Base-by-base conservation (phyloP, 2,329 filamentous ascomycete species). In the Xylariaceae sp. region DNA sequence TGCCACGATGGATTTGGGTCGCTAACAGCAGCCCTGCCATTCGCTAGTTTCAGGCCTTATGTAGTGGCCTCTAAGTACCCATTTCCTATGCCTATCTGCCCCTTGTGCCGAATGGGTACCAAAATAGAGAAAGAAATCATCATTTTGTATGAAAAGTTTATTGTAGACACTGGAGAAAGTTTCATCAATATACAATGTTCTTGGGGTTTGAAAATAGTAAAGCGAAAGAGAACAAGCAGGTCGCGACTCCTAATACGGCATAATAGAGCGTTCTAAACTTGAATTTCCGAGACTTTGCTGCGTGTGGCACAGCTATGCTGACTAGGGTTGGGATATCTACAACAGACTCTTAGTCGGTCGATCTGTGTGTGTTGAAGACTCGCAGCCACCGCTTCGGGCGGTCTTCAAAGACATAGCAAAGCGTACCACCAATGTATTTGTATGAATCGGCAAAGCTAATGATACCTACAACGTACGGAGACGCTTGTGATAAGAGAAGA, bases 61-160 rank as follows among this genome's bases (percentile, higher is more conserved):
- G n/a, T n/a, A n/a, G n/a, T n/a, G n/a, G n/a, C n/a, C 82, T 26
- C 78, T 74, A 28, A 92, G 74, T 0, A 79, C 73, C 90, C 90
- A 92, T 68, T 85, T 82, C 29, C 79, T 80, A 60, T 82, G 79
- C 0, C 82, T 84, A 64, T 86, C 80, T 2, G 75, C 71, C 4
- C 78, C 80, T 3, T 75, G 67, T 6, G 79, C 79, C 0, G 82
- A 86, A 69, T 87, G 83, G 0, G 85, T 87, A 4, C 88, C 89
- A 63, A 84, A 89, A 66, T 87, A 88, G 2, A 92, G 76, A 68
- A 83, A 86, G 1, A 78, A 67, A 1, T 71, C 65, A 56, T 85
- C 84, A 59, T 91, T 88, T 8, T 89, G 82, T 3, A 89, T 87
- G 69, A 92, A 90, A 2, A 92, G 73, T 57, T 82, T 86, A 23